phyloP scores from a whole-genome alignment of 306 rosid genomes.

The Quercus gilva region DNA sequence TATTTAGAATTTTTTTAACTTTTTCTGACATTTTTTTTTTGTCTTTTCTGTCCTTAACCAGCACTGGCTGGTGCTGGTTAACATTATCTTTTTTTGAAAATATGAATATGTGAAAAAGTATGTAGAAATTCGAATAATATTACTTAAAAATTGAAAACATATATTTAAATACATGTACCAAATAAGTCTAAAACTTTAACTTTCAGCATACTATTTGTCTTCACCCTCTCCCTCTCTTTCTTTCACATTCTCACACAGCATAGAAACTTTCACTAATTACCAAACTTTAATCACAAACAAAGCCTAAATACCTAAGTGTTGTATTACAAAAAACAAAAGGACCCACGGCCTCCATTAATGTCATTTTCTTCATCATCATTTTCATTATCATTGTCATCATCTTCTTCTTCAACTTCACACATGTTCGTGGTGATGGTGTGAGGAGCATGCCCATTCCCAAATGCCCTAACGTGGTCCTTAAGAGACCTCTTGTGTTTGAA shows the following conservation, averaged over 20 bases:
- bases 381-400: slow-evolving; percentile 25
- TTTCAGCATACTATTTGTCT: slow-evolving; percentile 78
- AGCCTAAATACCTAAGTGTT: background rate
- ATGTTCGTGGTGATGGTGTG: slow-evolving; percentile 60
- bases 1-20: no score
- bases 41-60: no score
- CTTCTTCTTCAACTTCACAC: slow-evolving; percentile 35
- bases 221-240: slow-evolving; percentile 43
- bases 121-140: rapidly evolving
- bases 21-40: no score
- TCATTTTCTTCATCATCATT: slow-evolving; percentile 34
- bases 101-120: rapidly evolving
- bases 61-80: no score
- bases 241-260: slow-evolving; percentile 23
- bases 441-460: slow-evolving; percentile 77
- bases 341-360: slow-evolving; percentile 15
- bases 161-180: rapidly evolving
- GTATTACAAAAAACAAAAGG: slow-evolving; percentile 23
- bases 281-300: slow-evolving; percentile 26
- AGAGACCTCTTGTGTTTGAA: slow-evolving; percentile 93
- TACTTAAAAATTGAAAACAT: rapidly evolving
- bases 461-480: slow-evolving; percentile 83
- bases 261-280: slow-evolving; percentile 23
- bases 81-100: rapidly evolving
- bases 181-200: slow-evolving; percentile 39